A percentile compares a stretch with the other conserved stretches of the same genome.
phyloP scores from a whole-genome alignment of 208 protist genomes.

The Leishmania tropica region DNA sequence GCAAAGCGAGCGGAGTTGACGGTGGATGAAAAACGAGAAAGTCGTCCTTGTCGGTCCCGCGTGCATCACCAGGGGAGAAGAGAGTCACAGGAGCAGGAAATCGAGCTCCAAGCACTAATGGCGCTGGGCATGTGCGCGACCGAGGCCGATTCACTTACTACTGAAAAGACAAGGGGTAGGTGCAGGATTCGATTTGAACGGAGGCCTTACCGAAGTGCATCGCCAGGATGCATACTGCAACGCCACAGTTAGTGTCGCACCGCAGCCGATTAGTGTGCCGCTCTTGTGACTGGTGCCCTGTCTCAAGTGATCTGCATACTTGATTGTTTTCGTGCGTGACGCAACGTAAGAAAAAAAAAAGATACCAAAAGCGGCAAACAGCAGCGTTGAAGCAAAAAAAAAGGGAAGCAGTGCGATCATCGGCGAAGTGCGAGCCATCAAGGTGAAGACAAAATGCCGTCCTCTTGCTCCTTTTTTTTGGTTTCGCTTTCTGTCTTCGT shows the following conservation, averaged over 20 bases:
- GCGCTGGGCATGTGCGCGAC: background rate
- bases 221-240: background rate
- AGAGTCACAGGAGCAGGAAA: background rate
- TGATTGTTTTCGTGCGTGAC: background rate
- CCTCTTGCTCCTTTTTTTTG: background rate
- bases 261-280: background rate
- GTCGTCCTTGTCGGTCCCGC: background rate
- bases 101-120: background rate
- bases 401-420: slow-evolving; percentile 9
- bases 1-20: background rate
- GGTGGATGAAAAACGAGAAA: background rate
- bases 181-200: background rate
- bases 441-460: background rate
- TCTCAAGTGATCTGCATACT: background rate
- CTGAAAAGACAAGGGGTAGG: background rate
- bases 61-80: background rate
- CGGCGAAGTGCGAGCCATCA: background rate
- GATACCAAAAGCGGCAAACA: background rate
- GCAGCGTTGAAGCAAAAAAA: slow-evolving; percentile 4
- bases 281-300: background rate
- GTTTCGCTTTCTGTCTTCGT: background rate
- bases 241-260: background rate
- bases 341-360: background rate
- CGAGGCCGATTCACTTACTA: background rate
- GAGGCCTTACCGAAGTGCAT: background rate